Conservation (phyloP, 176 grass and related monocot species). For the Eleusine coracana region DNA sequence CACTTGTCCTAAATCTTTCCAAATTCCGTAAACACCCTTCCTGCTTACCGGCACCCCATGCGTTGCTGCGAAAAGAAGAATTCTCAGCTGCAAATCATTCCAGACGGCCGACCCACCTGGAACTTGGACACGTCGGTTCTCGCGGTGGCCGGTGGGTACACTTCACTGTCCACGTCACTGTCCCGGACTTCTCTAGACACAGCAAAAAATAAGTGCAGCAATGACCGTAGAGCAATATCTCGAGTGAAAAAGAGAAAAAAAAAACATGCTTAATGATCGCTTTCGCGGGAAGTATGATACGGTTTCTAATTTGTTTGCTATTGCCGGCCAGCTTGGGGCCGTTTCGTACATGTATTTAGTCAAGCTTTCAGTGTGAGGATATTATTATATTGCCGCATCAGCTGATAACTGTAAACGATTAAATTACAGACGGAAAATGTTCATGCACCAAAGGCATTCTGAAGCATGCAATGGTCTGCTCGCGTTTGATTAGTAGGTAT, state of each 20-base stretch:
- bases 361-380: no score
- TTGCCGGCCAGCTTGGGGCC: neutral
- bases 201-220: neutral
- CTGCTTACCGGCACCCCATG: neutral
- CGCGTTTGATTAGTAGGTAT: neutral
- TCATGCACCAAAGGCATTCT: neutral
- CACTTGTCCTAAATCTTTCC: neutral
- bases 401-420: neutral
- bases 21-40: slow-evolving; percentile 20
- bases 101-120: neutral
- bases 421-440: neutral
- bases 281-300: slow-evolving; percentile 1
- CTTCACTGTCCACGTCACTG: slow-evolving; percentile 31
- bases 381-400: neutral
- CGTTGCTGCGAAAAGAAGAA: neutral
- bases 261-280: neutral
- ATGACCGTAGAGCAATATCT: neutral
- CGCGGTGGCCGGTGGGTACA: neutral
- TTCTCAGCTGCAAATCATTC: slow-evolving; percentile 21
- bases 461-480: neutral
- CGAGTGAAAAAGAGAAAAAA: neutral
- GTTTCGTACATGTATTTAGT: neutral
- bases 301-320: neutral
- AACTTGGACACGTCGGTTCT: neutral
- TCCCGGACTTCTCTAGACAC: neutral